phyloP scores from a whole-genome alignment of 805 yeast genomes.

The Candida rishiriensis region DNA sequence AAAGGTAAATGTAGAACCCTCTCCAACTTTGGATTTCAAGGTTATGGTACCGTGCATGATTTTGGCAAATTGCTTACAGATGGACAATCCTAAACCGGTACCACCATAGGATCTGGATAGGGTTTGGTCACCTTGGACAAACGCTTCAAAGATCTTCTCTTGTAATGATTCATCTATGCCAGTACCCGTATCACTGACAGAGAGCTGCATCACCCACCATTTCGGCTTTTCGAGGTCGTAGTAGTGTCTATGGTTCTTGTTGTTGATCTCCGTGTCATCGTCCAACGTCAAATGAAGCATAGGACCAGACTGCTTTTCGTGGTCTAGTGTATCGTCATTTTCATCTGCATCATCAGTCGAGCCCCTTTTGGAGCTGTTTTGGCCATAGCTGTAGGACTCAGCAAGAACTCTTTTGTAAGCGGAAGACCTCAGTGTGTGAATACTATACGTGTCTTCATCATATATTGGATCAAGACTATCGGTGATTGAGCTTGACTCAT shows the following conservation, averaged over 20 bases:
- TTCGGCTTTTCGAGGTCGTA: slow-evolving; percentile 22
- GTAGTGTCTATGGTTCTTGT: slow-evolving; percentile 12
- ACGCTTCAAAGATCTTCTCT: slow-evolving; percentile 87
- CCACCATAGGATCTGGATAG: slow-evolving; percentile 90
- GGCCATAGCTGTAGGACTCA: slow-evolving; percentile 32
- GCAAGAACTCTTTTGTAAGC: slow-evolving; percentile 39
- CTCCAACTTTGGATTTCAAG: slow-evolving; percentile 67
- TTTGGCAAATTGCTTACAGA: slow-evolving; percentile 84
- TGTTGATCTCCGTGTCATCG: slow-evolving; percentile 15
- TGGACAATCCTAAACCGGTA: slow-evolving; percentile 86
- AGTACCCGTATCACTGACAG: slow-evolving; percentile 88
- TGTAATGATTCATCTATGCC: slow-evolving; percentile 85
- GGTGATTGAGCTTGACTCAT: background rate
- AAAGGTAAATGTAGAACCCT: slow-evolving; percentile 81
- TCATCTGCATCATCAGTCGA: slow-evolving; percentile 12
- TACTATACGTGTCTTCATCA: slow-evolving; percentile 14
- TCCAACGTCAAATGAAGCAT: slow-evolving; percentile 13
- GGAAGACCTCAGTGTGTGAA: slow-evolving; percentile 26
- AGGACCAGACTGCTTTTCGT: background rate
- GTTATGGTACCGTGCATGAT: slow-evolving; percentile 83
- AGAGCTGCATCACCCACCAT: slow-evolving; percentile 61
- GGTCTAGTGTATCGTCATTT: slow-evolving; percentile 1
- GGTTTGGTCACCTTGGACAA: slow-evolving; percentile 96
- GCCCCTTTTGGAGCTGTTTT: slow-evolving; percentile 8
- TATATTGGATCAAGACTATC: background rate